Evolutionary conservation across 352 stramenopile species (phyloP), one percentile per base, ranked within the genome.

Genomic region (Phytophthora cryptogea): DNA sequence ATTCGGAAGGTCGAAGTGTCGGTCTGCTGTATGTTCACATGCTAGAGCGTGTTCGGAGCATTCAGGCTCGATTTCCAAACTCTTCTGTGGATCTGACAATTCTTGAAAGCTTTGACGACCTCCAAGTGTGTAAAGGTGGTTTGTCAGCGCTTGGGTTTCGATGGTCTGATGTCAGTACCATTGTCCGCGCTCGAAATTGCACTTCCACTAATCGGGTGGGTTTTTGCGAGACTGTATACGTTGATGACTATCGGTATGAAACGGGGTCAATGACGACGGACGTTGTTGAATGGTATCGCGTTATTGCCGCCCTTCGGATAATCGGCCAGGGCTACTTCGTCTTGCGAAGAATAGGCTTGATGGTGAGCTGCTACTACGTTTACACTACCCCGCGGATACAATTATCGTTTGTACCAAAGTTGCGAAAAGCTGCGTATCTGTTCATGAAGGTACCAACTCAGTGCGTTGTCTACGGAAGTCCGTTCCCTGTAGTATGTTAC

Each of bases 401-500:
- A 16, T 39, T 39, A 11, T 11, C 33, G 9, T 4, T 2, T 4
- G 5, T 39, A 16, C 5, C 33, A 39, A 14, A 39, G 9, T 11
- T 39, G 11, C 33, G 11, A 16, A 50, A 42, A 32, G 16, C 65
- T 31, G 4, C 48, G 17, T 8, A 35, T 11, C 32, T 79, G 5
- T 73, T 86, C 20, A 43, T 70, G 3, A 71, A 41, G 23, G 39
- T 75, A 3, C 72, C 76, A 3, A 75, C 26, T 10, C 73, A 86
- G 43, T 72, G 68, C 20, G 56, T 86, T 10, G 57, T 83, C 16
- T 82, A 74, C 43, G 74, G 74, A 8, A 76, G 69, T 16, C 48
- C 51, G 1, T 66, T 83, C 16, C 76, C 76, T 0, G 66, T 82
- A 5, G 8, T 63, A 5, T 74, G 64, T 54, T 86, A 83, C 57